phyloP scores from a whole-genome alignment of 139 green algal species.

The Raphidocelis subcapitata region DNA sequence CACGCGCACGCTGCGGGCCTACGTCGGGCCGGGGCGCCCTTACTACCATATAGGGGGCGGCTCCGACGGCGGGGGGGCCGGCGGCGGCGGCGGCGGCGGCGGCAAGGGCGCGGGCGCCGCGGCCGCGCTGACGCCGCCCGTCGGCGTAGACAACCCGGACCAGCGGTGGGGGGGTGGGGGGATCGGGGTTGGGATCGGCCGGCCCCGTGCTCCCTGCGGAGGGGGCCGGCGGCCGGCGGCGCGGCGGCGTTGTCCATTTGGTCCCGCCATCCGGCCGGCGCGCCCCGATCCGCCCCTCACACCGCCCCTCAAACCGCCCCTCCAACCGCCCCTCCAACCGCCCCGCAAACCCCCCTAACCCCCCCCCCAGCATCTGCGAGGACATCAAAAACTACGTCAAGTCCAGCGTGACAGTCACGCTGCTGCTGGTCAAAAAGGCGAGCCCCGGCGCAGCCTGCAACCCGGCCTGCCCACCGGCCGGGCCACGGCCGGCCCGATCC shows the following conservation, averaged over 20 bases:
- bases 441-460: too few relatives aligned
- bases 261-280: too few relatives aligned
- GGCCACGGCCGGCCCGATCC: too few relatives aligned
- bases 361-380: slow-evolving; percentile 84
- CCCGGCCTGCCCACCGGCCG: too few relatives aligned
- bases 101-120: neutral
- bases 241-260: too few relatives aligned
- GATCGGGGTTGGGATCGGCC: too few relatives aligned
- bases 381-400: slow-evolving; percentile 78
- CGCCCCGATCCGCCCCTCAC: neutral
- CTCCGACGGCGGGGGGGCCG: neutral
- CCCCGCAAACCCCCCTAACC: neutral
- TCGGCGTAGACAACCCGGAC: slow-evolving; percentile 52
- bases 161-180: neutral
- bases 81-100: neutral
- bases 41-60: slow-evolving; percentile 7
- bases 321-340: neutral
- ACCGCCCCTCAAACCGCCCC: neutral
- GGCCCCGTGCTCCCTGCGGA: too few relatives aligned
- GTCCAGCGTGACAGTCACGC: slow-evolving; percentile 55
- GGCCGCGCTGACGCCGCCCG: neutral
- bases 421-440: slow-evolving; percentile 74
- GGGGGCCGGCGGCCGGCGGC: neutral
- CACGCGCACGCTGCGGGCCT: too few relatives aligned
- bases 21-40: too few relatives aligned